Conservation (phyloP, 116 monocot genomes). For the Iris pallida region DNA sequence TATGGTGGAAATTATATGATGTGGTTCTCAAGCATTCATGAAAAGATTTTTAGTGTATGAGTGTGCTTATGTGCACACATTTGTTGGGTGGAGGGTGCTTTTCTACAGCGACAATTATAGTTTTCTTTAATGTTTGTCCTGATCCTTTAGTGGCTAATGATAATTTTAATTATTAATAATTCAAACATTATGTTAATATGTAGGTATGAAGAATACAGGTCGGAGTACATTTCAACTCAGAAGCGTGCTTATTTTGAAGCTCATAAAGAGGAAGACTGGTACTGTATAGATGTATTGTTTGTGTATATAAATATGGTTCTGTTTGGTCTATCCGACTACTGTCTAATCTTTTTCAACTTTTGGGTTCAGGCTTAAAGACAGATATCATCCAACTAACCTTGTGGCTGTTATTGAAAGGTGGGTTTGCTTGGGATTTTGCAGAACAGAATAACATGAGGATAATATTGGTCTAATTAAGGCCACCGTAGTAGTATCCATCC, state of each 20-base stretch:
- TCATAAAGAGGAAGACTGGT: slow-evolving; percentile 82
- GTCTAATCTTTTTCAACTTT: too few relatives aligned
- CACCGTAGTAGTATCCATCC: not conserved
- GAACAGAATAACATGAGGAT: not conserved
- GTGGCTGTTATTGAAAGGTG: slow-evolving; percentile 86
- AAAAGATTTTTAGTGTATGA: too few relatives aligned
- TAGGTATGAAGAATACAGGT: slow-evolving; percentile 90
- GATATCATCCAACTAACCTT: slow-evolving; percentile 93
- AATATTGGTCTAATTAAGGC: too few relatives aligned
- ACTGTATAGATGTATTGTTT: not conserved
- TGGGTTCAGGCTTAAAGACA: slow-evolving; percentile 70
- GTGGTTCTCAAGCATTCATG: too few relatives aligned
- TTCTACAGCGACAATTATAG: too few relatives aligned
- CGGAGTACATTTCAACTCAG: slow-evolving; percentile 96
- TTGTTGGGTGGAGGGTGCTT: not conserved
- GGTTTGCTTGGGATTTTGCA: slow-evolving; percentile 10
- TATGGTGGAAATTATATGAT: too few relatives aligned
- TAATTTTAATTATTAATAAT: not conserved
- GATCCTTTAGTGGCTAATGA: too few relatives aligned
- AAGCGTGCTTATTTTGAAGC: slow-evolving; percentile 89
- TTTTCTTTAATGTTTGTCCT: too few relatives aligned
- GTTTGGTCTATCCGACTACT: not conserved
- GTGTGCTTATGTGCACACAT: not conserved
- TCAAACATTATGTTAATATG: not conserved
- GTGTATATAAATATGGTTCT: not conserved